A percentile compares a stretch with the other conserved stretches of the same genome.
These are phyloP conservation scores for Arctium lappa DNA, from an alignment of 129 eudicot genomes.

Conservation along the genomic window DNA sequence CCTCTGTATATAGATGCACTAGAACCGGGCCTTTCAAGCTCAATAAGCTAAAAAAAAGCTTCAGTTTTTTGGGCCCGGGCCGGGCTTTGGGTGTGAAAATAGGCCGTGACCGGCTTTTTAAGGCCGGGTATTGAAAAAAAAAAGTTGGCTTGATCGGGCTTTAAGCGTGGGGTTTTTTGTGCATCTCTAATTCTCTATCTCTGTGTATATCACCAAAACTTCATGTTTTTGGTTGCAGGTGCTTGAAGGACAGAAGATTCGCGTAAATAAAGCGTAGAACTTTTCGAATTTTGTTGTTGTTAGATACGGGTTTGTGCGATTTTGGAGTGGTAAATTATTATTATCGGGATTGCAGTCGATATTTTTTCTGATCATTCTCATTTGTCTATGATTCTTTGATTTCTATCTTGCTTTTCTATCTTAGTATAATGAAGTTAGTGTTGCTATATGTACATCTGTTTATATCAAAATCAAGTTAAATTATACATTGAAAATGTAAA, in stretches of 20 bases:
- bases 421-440: too few relatives aligned
- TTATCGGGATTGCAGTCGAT: slow-evolving; percentile 10
- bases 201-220: not conserved
- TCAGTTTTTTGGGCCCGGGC: not conserved
- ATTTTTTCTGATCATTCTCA: not conserved
- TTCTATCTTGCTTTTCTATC: too few relatives aligned
- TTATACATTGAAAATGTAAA: too few relatives aligned
- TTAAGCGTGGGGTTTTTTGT: not conserved
- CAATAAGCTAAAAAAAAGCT: not conserved
- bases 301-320: not conserved
- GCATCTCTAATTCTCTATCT: not conserved
- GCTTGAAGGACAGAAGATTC: slow-evolving; percentile 85
- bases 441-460: too few relatives aligned
- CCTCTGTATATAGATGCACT: not conserved
- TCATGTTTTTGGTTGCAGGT: slow-evolving; percentile 39
- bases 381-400: not conserved
- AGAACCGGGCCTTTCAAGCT: not conserved
- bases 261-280: slow-evolving; percentile 74
- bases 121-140: not conserved
- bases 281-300: not conserved
- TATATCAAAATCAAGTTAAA: too few relatives aligned
- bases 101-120: not conserved
- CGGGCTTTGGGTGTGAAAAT: not conserved
- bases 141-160: not conserved
- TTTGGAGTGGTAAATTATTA: not conserved